Evolutionary conservation across 169 alveolate genomes (phyloP), one percentile per base, ranked within the genome.

Genomic region (Plasmodium knowlesi): DNA sequence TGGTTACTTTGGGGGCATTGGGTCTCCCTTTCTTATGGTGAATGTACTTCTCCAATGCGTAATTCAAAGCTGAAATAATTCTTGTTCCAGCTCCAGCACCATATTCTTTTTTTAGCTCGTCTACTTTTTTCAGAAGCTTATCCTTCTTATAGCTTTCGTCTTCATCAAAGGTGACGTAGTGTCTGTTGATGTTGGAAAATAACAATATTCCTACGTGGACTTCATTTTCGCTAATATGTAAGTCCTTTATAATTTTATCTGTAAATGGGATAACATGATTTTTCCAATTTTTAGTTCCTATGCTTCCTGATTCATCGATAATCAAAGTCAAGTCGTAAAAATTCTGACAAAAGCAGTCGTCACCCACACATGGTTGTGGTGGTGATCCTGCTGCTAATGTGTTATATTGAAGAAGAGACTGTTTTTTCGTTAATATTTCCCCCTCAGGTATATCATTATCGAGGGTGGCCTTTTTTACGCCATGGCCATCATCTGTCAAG

Each of bases 281-380:
- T 32, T 16, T 50, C 93, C 93, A 86, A 86, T 86, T 50, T 74
- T 22, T 32, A 39, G 2, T 50, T 74, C 67, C 50, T 74, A 86
- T 86, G 74, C 93, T 86, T 74, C 50, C 93, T 16, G 93, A 86
- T 86, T 86, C 93, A 37, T 86, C 93, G 41, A 86, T 74, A 86
- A 86, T 86, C 32, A 86, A 86, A 74, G 93, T 86, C 81, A 86
- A 86, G 80, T 86, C 93, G 85, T 86, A 86, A 74, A 50, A 86
- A 86, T 54, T 86, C 61, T 74, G 19, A 57, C 93, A 86, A 78
- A 86, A 76, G 50, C 93, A 86, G 30, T 74, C 93, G 80, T 73
- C 78, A 25, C 88, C 93, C 8, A 53, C 81, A 43, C 93, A 86
- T 53, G 93, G 93, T 74, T 81, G 39, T 8, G 92, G 43, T 43